phyloP scores from a whole-genome alignment of 2,329 filamentous ascomycete genomes.

The Lachnellula subtilissima region DNA sequence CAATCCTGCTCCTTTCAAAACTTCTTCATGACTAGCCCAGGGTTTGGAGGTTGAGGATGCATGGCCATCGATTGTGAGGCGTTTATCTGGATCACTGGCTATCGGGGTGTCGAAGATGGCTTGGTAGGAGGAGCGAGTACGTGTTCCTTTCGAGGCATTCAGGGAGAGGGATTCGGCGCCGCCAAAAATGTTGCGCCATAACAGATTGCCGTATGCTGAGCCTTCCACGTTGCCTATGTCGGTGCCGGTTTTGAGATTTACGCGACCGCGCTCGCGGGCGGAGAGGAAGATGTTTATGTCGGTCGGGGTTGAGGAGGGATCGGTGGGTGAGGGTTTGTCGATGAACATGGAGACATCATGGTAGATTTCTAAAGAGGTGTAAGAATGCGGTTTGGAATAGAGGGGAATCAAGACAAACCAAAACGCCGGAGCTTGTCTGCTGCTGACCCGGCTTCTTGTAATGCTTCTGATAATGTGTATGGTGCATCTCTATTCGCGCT shows the following conservation, averaged over 20 bases:
- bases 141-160: constrained; percentile 82
- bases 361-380: constrained; percentile 65
- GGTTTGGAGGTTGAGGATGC: constrained; percentile 82
- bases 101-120: constrained; percentile 80
- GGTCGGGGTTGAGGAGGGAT: constrained; percentile 65
- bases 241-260: constrained; percentile 89
- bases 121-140: constrained; percentile 87
- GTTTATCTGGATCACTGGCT: constrained; percentile 75
- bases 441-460: constrained; percentile 65
- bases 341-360: constrained; percentile 78
- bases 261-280: constrained; percentile 72
- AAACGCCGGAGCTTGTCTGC: constrained; percentile 74
- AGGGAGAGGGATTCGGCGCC: constrained; percentile 86
- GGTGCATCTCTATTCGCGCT: constrained; percentile 59
- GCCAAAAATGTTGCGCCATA: constrained; percentile 89
- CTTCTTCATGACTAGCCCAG: constrained; percentile 93
- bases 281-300: constrained; percentile 78
- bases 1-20: constrained; percentile 69
- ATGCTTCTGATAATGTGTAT: constrained; percentile 75
- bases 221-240: constrained; percentile 92
- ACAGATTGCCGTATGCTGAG: constrained; percentile 81
- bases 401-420: constrained; percentile 49
- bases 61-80: constrained; percentile 73
- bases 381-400: constrained; percentile 10
- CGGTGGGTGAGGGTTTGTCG: constrained; percentile 65